phyloP scores from a whole-genome alignment of 148 eudicot species.

The Agrostemma githago region DNA sequence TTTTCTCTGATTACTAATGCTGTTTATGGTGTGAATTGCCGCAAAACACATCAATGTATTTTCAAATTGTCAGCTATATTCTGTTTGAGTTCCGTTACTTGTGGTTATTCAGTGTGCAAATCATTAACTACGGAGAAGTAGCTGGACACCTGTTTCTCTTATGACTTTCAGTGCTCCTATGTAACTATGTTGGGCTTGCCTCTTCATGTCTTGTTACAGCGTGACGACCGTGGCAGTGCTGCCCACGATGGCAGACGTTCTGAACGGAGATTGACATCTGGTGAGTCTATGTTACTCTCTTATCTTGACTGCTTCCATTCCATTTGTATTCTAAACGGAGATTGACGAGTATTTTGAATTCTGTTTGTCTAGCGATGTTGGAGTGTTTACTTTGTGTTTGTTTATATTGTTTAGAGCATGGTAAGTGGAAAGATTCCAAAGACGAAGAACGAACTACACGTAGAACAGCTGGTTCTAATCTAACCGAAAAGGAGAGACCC shows the following conservation, averaged over 20 bases:
- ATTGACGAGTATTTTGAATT: neutral
- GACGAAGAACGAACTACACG: constrained; percentile 35
- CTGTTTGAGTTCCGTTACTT: constrained; percentile 31
- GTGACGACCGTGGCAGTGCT: constrained; percentile 70
- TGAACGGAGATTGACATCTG: constrained; percentile 47
- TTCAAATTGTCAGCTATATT: constrained; percentile 13
- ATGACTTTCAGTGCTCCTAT: constrained; percentile 48
- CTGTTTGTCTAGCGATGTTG: neutral
- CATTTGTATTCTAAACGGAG: too few relatives aligned
- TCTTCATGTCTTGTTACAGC: constrained; percentile 95
- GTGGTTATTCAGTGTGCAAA: constrained; percentile 39
- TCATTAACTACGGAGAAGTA: constrained; percentile 46
- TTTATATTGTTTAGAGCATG: constrained; percentile 43
- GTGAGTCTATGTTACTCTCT: constrained; percentile 32
- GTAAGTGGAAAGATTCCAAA: constrained; percentile 59
- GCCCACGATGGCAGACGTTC: constrained; percentile 61
- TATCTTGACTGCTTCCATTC: neutral
- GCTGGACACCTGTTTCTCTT: constrained; percentile 44
- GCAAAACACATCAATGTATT: neutral
- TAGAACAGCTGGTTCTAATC: constrained; percentile 30
- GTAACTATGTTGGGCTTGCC: constrained; percentile 83
- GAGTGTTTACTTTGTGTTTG: constrained; percentile 4
- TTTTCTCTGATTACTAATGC: neutral
- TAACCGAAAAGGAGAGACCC: constrained; percentile 38
- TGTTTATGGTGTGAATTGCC: neutral